A percentile compares a stretch with the other conserved stretches of the same genome.
Conservation (phyloP, 495 filamentous ascomycete species). For the Pseudomonodictys pantanalensis region DNA sequence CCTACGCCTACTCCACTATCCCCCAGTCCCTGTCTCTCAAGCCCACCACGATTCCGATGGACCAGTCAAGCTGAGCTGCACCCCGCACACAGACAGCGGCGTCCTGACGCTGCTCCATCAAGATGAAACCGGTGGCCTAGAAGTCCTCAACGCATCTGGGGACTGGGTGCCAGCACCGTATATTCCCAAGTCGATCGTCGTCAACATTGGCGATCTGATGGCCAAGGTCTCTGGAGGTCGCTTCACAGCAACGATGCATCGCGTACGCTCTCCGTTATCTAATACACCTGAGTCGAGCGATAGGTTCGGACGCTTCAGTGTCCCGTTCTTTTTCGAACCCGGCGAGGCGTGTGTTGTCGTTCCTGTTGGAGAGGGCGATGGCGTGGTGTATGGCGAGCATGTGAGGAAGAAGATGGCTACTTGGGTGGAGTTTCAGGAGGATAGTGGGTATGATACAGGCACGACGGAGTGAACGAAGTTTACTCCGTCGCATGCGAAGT, state of each 20-base stretch:
- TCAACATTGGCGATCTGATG: constrained; percentile 52
- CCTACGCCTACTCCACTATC: constrained; percentile 46
- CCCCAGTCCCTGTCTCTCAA: constrained; percentile 32
- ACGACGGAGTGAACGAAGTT: background rate
- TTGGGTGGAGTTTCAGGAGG: constrained; percentile 50
- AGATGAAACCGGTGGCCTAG: constrained; percentile 44
- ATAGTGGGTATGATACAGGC: constrained; percentile 14
- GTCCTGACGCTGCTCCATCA: constrained; percentile 48
- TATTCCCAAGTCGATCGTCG: constrained; percentile 46
- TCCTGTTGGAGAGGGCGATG: constrained; percentile 38
- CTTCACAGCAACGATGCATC: constrained; percentile 51
- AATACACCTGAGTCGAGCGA: background rate
- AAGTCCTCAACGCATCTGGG: constrained; percentile 44
- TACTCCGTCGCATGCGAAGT: no score
- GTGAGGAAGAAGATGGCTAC: constrained; percentile 49
- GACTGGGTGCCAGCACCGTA: constrained; percentile 49
- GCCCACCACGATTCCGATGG: background rate
- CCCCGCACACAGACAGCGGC: constrained; percentile 48
- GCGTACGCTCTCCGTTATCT: constrained; percentile 37
- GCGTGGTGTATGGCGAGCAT: constrained; percentile 47
- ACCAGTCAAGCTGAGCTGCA: constrained; percentile 42
- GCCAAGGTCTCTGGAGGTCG: constrained; percentile 45
- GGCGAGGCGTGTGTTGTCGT: constrained; percentile 44
- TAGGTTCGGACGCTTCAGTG: constrained; percentile 44
- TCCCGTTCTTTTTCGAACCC: constrained; percentile 53